Conservation (phyloP, 2,329 filamentous ascomycete species). For the Trichophyton mentagrophytes region DNA sequence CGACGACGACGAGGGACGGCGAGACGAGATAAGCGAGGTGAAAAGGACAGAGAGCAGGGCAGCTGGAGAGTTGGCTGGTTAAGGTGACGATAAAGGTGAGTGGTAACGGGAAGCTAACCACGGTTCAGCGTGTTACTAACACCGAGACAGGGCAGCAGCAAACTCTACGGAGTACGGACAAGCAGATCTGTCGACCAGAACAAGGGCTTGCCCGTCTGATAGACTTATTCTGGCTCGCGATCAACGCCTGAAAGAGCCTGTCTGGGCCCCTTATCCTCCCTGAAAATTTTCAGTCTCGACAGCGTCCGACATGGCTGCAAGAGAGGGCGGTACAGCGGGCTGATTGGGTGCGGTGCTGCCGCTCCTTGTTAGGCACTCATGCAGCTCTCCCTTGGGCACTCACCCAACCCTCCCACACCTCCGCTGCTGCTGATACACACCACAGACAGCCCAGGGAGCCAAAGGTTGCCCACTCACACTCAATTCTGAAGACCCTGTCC, state of each 20-base stretch:
- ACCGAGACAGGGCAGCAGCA: neutral
- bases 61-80: neutral
- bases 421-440: neutral
- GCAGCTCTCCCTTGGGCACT: constrained; percentile 7
- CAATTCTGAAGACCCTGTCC: neutral
- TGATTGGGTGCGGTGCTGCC: neutral
- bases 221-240: neutral
- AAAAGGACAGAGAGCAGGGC: neutral
- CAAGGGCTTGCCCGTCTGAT: too few species aligned
- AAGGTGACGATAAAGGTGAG: neutral
- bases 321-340: neutral
- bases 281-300: neutral
- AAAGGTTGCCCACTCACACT: neutral
- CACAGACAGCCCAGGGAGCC: neutral
- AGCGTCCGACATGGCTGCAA: neutral
- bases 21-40: neutral
- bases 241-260: neutral
- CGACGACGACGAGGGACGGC: neutral
- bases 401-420: neutral
- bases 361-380: constrained; percentile 13
- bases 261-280: neutral
- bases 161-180: too few species aligned
- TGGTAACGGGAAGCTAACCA: too few species aligned
- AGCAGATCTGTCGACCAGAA: neutral
- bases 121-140: too few species aligned